Base-by-base conservation (phyloP, 1,284 basidiomycete genomes). In the Ganoderma resinaceum region DNA sequence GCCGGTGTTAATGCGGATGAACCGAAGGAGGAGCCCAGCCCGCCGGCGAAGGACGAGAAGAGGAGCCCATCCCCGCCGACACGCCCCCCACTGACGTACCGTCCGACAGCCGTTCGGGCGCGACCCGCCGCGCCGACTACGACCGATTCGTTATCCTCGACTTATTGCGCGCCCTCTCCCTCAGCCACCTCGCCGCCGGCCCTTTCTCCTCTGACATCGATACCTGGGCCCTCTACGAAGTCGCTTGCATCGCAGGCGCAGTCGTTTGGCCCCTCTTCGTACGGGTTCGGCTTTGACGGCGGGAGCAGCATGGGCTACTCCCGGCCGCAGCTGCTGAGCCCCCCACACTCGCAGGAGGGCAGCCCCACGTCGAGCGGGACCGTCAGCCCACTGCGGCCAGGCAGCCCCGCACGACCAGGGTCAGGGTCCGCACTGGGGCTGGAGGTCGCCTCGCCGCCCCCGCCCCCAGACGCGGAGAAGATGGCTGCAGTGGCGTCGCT, bases 261-360 rank as follows among this genome's bases (percentile, higher is more conserved):
- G 12, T 65, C 68, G 7, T 57, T 66, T 52, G 60, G 66, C 31
- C 66, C 66, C 0, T 40, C 68, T 6, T 68, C 71, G 43, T 72
- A 69, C 38, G 61, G 68, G 9, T 70, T 62, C 29, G 63, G 67
- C 16, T 70, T 72, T 29, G 64, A 69, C 62, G 66, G 62, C 3
- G 57, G 58, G 11, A 67, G 55, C 33, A 64, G 46, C 38, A 18
- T 64, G 3, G 67, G 67, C 23, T 68, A 65, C 63, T 2, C 18
- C 8, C 70, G 65, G 1, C 63, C 58, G 0, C 73, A 75, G 64
- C 71, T 76, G 31, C 33, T 74, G 46, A 76, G 73, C 62, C 75
- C 75, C 33, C 75, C 75, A 11, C 67, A 70, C 31, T 74, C 73
- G 46, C 72, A 70, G 49, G 70, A 69, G 52, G 65, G 66, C 57